Base-by-base conservation (phyloP, 208 protist genomes). In the Naegleria fowleri region DNA sequence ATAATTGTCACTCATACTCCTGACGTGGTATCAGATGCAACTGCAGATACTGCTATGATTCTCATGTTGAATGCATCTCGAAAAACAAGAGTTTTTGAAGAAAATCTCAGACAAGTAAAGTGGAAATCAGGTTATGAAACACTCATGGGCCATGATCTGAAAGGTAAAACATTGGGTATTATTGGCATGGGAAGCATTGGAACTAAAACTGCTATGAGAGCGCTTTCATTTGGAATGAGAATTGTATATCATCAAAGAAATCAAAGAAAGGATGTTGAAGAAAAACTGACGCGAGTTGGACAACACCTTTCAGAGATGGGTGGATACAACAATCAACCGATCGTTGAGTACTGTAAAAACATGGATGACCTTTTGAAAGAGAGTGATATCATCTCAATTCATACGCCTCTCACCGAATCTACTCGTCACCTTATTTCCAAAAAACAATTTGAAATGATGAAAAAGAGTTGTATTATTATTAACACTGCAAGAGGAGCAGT, bases 401-500 rank as follows among this genome's bases (percentile, higher is more conserved):
- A 93, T 83, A 51, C 38, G 15, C 92, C 92, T 38, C 87, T 92
- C 0, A 92, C 33, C 15, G 39, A 83, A 40, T 22, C 19, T n/a
- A 93, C 92, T 33, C 16, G 25, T n/a, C 52, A 86, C 9, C 29
- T 93, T 29, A 38, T 93, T 0, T 43, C 11, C 36, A 83, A 75
- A 29, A 48, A 36, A 38, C 9, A 90, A 67, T 59, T 93, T 43
- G 41, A 39, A 4, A 4, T 5, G 6, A 93, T 93, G 92, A 92
- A 93, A 83, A 19, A 36, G n/a, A 88, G 5, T 88, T 86, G 92
- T 22, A 33, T 40, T 84, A 39, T 93, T n/a, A 91, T 93, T 79
- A 93, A 93, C 83, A 93, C 92, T 3, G 86, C 91, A n/a, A 87
- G 92, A 59, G 92, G 92, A 51, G 58, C 87, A 51, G 9, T 92